These are phyloP conservation scores for Aspergillus persii DNA, from an alignment of 2,329 filamentous ascomycete species.

Conservation along the genomic window DNA sequence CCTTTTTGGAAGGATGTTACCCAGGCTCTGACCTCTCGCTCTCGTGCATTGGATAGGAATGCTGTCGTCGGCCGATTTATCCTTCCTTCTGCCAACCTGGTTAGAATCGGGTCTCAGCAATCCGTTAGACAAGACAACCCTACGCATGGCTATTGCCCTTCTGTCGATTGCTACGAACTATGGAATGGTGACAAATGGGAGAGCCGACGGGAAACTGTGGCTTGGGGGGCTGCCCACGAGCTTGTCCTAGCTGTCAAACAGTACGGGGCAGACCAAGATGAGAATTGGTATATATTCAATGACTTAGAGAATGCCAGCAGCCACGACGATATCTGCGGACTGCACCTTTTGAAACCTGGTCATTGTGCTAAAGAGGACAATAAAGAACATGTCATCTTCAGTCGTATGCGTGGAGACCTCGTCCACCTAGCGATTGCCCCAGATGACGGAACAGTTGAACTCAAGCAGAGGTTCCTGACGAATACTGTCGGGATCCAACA, in stretches of 20 bases:
- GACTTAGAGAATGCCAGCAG: conserved; percentile 51
- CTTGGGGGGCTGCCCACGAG: conserved; percentile 60
- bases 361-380: conserved; percentile 34
- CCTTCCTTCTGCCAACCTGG: conserved; percentile 44
- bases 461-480: conserved; percentile 45
- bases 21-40: conserved; percentile 55
- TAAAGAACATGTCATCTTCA: conserved; percentile 52
- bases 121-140: conserved; percentile 48
- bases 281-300: conserved; percentile 53
- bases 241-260: conserved; percentile 52
- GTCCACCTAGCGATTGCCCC: conserved; percentile 37
- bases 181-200: conserved; percentile 47
- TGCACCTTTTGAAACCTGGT: conserved; percentile 52
- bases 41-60: conserved; percentile 56
- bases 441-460: conserved; percentile 26
- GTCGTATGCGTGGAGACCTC: conserved; percentile 56
- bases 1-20: conserved; percentile 51
- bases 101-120: conserved; percentile 31
- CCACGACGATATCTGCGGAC: conserved; percentile 58
- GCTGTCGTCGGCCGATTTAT: conserved; percentile 56
- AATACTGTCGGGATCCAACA: conserved; percentile 46
- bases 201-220: conserved; percentile 55
- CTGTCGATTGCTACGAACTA: conserved; percentile 58
- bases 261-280: conserved; percentile 33
- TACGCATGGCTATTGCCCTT: conserved; percentile 57